These are phyloP conservation scores for Musa troglodytarum DNA, from an alignment of 176 grass and related monocot genomes.

Conservation along the genomic window DNA sequence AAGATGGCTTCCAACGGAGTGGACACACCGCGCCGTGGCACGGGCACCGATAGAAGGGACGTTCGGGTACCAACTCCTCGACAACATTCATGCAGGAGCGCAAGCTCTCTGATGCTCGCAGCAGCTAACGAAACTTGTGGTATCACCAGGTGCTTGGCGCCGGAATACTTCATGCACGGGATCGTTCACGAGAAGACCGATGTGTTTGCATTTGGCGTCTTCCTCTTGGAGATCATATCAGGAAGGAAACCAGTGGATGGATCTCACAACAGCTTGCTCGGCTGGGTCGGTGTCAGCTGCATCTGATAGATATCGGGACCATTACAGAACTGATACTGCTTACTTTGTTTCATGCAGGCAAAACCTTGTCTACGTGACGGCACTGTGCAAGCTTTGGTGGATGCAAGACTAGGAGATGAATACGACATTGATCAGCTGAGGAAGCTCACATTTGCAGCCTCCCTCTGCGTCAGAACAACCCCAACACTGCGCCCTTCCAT, in stretches of 20 bases:
- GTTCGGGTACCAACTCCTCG: slow-evolving; percentile 45
- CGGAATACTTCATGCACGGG: slow-evolving; percentile 91
- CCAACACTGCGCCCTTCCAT: slow-evolving; percentile 74
- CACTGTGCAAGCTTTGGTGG: slow-evolving; percentile 51
- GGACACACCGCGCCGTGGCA: slow-evolving; percentile 78
- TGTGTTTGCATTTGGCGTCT: slow-evolving; percentile 91
- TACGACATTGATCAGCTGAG: slow-evolving; percentile 68
- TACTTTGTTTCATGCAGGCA: slow-evolving; percentile 34
- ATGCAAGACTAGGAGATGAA: slow-evolving; percentile 57
- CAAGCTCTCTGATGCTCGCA: too few relatives aligned
- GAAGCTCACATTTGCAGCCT: slow-evolving; percentile 74
- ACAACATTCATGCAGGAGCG: slow-evolving; percentile 2
- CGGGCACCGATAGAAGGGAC: slow-evolving; percentile 93
- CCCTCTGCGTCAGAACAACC: slow-evolving; percentile 59
- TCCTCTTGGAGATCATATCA: slow-evolving; percentile 92
- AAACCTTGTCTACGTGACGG: slow-evolving; percentile 76
- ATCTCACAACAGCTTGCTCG: slow-evolving; percentile 76
- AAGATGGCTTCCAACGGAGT: slow-evolving; percentile 81
- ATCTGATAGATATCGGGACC: not conserved
- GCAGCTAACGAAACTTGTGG: not conserved
- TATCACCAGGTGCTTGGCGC: slow-evolving; percentile 61
- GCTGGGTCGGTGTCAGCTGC: slow-evolving; percentile 33
- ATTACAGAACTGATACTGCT: not conserved
- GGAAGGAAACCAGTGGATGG: slow-evolving; percentile 80
- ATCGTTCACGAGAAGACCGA: slow-evolving; percentile 95